Base-by-base conservation (phyloP, 164 flowering plant genomes). In the Umbellularia californica region DNA sequence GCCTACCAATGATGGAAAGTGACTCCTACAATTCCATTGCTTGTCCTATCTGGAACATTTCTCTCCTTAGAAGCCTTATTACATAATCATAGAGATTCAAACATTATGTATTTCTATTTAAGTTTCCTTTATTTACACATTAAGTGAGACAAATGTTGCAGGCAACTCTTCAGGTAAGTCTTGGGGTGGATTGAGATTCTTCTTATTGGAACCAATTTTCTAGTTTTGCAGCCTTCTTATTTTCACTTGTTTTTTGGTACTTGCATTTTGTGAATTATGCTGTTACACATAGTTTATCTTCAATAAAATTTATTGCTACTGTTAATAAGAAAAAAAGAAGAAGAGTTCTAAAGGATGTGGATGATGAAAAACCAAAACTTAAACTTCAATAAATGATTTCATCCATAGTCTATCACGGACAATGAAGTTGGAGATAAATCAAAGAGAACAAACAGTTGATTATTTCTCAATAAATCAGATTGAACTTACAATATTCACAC, bases 401-500 rank as follows among this genome's bases (percentile, higher is more conserved):
- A 64, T 60, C 67, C 7, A 25, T 23, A 64, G 67, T 14, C 67
- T 13, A 64, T 64, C 25, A 64, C 19, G 17, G 47, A 28, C 35
- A 28, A 5, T 1, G 20, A 30, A 33, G 47, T 30, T 13, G 47
- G 5, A 19, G 33, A 30, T 28, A 27, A 24, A 65, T 65, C 20
- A 17, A 65, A 28, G 35, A 25, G 68, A 65, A 23, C 68, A 65
- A 65, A 65, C 35, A 65, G 12, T 65, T 3, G 35, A 30, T 12
- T 24, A 17, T 13, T 65, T 4, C 41, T 65, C 41, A 13, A 47
- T 12, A 30, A 47, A 41, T 20, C 13, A n/a, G 13, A 69, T 41
- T 22, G 15, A 70, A 70, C 72, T 70, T 70, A 70, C 72, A 70
- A 24, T 13, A 70, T 28, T 70, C 15, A 13, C 13, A 25, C 19